Percentiles rank a stretch among this genome's conserved stretches.
phyloP scores from a whole-genome alignment of 1,139 yeast species.

The Candida sojae region DNA sequence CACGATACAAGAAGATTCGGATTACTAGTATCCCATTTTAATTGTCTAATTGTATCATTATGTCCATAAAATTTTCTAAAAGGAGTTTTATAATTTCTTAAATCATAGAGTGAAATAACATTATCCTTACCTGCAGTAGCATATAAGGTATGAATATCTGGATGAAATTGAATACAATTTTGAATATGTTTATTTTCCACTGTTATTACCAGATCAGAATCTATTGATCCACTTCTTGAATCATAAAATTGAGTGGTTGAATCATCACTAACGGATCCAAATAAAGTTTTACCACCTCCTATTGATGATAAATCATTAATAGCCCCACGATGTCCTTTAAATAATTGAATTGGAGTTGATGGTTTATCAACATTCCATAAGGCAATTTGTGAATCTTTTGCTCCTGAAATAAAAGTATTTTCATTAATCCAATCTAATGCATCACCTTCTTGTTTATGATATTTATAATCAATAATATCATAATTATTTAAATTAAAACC shows the following conservation, averaged over 20 bases:
- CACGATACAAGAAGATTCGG: conserved; percentile 44
- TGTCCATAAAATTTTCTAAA: conserved; percentile 54
- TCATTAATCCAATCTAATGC: conserved; percentile 66
- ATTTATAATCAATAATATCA: conserved; percentile 44
- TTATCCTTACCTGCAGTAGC: conserved; percentile 60
- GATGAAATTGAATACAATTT: conserved; percentile 52
- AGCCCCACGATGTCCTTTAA: conserved; percentile 49
- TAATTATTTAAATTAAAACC: conserved; percentile 34
- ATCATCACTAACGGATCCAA: conserved; percentile 79
- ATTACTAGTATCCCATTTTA: conserved; percentile 41
- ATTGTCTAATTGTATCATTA: conserved; percentile 40
- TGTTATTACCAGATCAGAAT: conserved; percentile 42
- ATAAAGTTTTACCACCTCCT: conserved; percentile 39
- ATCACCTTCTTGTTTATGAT: conserved; percentile 68
- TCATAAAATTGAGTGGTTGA: conserved; percentile 68
- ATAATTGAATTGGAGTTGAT: conserved; percentile 44
- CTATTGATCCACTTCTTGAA: conserved; percentile 39
- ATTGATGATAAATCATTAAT: conserved; percentile 64
- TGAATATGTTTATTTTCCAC: conserved; percentile 47
- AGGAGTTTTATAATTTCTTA: conserved; percentile 49
- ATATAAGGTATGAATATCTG: conserved; percentile 41
- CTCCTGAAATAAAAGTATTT: conserved; percentile 59
- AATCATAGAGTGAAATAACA: conserved; percentile 50
- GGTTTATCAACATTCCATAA: conserved; percentile 62
- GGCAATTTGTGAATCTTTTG: conserved; percentile 67